These are phyloP conservation scores for Rostrohypoxylon terebratum DNA, from an alignment of 495 filamentous ascomycete genomes.

Conservation along the genomic window DNA sequence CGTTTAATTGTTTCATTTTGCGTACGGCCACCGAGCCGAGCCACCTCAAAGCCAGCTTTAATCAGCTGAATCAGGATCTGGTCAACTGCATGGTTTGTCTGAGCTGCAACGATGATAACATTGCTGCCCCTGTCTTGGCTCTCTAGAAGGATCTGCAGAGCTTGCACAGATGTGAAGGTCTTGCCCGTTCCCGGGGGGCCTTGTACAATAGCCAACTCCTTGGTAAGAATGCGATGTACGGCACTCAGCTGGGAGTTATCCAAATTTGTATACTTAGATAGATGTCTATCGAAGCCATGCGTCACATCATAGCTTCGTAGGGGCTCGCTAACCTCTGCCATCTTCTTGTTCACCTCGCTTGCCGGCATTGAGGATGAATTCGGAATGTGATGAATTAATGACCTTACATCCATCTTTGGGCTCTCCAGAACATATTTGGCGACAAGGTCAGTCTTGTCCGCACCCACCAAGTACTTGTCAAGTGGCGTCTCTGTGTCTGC, in stretches of 20 bases:
- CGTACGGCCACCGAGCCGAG: constrained; percentile 84
- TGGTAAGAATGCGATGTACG: constrained; percentile 76
- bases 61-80: constrained; percentile 80
- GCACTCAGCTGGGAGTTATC: constrained; percentile 78
- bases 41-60: constrained; percentile 71
- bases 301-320: constrained; percentile 26
- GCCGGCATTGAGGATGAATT: constrained; percentile 47
- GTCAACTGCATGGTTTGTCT: constrained; percentile 95
- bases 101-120: constrained; percentile 78
- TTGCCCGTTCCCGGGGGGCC: constrained; percentile 95
- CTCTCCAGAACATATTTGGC: constrained; percentile 49
- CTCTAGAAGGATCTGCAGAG: constrained; percentile 73
- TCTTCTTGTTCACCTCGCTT: constrained; percentile 53
- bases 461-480: constrained; percentile 56
- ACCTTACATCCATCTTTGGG: constrained; percentile 52
- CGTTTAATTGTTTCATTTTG: constrained; percentile 71
- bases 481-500: constrained; percentile 59
- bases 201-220: constrained; percentile 81
- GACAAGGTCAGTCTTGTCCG: constrained; percentile 54
- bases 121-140: constrained; percentile 63
- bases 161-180: constrained; percentile 79
- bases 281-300: constrained; percentile 57
- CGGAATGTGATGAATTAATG: constrained; percentile 49
- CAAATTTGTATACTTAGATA: constrained; percentile 60
- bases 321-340: constrained; percentile 54